A percentile compares a stretch with the other conserved stretches of the same genome.
These are phyloP conservation scores for Suillus plorans DNA, from an alignment of 768 basidiomycete genomes.

Conservation along the genomic window DNA sequence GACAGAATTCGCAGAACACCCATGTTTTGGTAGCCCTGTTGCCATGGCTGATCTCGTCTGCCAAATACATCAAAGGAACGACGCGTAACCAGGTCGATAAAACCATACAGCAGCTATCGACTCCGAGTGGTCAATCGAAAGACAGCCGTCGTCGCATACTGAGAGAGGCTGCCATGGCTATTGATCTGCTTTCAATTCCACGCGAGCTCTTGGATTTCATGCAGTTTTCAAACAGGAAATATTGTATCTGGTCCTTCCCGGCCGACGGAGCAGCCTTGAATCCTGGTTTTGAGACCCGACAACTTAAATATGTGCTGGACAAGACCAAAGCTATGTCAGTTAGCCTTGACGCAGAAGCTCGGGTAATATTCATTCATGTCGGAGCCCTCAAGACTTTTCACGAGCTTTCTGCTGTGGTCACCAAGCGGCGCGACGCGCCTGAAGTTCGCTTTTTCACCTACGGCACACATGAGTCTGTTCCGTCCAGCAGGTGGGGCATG, in stretches of 20 bases:
- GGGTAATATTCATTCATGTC: constrained; percentile 67
- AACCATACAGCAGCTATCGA: constrained; percentile 6
- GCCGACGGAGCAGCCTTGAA: constrained; percentile 28
- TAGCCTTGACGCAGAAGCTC: constrained; percentile 37
- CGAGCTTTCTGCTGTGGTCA: constrained; percentile 47
- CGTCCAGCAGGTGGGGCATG: constrained; percentile 57
- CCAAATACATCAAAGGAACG: constrained; percentile 10
- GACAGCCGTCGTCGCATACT: neutral
- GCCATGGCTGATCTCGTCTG: constrained; percentile 23
- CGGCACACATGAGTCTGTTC: constrained; percentile 57
- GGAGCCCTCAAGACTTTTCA: constrained; percentile 51
- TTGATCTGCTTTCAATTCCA: constrained; percentile 43
- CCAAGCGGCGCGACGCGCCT: constrained; percentile 42
- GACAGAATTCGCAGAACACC: constrained; percentile 13
- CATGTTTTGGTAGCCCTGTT: constrained; percentile 26
- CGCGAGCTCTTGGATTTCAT: constrained; percentile 48
- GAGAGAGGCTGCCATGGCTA: constrained; percentile 23
- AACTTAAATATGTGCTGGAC: constrained; percentile 45
- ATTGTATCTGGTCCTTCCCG: constrained; percentile 48
- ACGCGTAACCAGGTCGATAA: constrained; percentile 17
- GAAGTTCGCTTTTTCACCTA: constrained; percentile 65
- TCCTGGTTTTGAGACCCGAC: constrained; percentile 41
- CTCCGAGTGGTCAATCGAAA: neutral
- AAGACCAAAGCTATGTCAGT: constrained; percentile 41
- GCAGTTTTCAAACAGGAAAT: constrained; percentile 36